phyloP scores from a whole-genome alignment of 805 yeast genomes.

The Candida verbasci region DNA sequence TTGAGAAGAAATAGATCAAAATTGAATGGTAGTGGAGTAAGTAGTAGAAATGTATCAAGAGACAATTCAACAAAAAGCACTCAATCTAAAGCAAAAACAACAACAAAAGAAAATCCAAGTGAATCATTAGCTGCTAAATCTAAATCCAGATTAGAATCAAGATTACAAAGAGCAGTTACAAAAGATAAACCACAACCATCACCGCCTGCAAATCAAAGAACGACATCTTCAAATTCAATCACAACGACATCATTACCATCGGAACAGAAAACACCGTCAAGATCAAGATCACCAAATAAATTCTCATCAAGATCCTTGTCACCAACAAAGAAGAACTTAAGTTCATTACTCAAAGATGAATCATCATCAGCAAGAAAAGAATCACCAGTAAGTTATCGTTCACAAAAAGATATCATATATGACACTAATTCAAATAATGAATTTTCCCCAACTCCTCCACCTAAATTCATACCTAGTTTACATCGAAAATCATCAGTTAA shows the following conservation, averaged over 20 bases:
- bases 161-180: slow-evolving; percentile 22
- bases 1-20: slow-evolving; percentile 39
- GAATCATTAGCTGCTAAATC: slow-evolving; percentile 14
- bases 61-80: slow-evolving; percentile 6
- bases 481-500: slow-evolving; percentile 31
- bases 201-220: too few species aligned
- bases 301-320: slow-evolving; percentile 37
- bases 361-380: not conserved
- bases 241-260: not conserved
- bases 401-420: slow-evolving; percentile 22
- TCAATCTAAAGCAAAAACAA: not conserved
- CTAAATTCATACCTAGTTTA: slow-evolving; percentile 22
- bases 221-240: slow-evolving; percentile 1
- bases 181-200: slow-evolving; percentile 1
- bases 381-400: slow-evolving; percentile 4
- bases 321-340: slow-evolving; percentile 34
- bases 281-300: slow-evolving; percentile 8
- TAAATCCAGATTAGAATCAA: slow-evolving; percentile 23
- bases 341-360: slow-evolving; percentile 11
- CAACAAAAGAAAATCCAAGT: not conserved
- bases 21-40: not conserved
- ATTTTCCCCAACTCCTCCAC: slow-evolving; percentile 23
- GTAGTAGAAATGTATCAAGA: not conserved
- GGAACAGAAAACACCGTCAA: slow-evolving; percentile 10
- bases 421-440: slow-evolving; percentile 7